These are phyloP conservation scores for Solanum hybrid DNA, from an alignment of 305 asterid species.

Conservation along the genomic window DNA sequence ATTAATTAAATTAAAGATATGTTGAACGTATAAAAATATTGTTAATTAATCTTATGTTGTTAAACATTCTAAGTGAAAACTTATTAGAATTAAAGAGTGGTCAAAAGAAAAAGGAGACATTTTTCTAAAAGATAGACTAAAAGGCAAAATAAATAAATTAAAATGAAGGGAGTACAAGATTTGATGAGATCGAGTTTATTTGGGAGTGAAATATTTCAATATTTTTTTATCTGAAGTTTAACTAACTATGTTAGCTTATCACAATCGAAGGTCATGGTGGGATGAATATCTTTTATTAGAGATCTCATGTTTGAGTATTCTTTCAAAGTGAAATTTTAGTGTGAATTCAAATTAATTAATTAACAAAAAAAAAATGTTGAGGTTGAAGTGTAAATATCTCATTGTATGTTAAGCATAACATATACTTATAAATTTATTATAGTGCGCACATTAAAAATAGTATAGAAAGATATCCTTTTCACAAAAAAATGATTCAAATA, in stretches of 20 bases:
- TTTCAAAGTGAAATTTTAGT: no score
- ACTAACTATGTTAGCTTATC: no score
- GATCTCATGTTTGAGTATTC: not conserved
- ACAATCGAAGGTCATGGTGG: fast-evolving
- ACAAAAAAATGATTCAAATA: not conserved
- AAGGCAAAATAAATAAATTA: not conserved
- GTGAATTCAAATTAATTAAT: not conserved
- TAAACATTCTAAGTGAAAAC: no score
- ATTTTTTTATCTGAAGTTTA: not conserved
- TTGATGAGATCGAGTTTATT: not conserved
- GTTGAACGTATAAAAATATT: not conserved
- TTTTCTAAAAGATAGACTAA: not conserved
- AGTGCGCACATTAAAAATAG: not conserved
- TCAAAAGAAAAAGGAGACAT: no score
- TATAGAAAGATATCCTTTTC: no score
- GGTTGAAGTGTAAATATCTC: not conserved
- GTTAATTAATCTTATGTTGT: not conserved
- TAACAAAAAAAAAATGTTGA: no score
- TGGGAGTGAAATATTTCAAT: not conserved
- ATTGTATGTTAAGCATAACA: not conserved
- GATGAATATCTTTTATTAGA: not conserved
- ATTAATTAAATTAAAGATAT: no score
- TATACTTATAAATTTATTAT: no score
- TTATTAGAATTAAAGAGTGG: not conserved
- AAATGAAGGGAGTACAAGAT: not conserved